These are phyloP conservation scores for Phyllosticta citriasiana DNA, from an alignment of 2,329 filamentous ascomycete genomes.

Conservation along the genomic window DNA sequence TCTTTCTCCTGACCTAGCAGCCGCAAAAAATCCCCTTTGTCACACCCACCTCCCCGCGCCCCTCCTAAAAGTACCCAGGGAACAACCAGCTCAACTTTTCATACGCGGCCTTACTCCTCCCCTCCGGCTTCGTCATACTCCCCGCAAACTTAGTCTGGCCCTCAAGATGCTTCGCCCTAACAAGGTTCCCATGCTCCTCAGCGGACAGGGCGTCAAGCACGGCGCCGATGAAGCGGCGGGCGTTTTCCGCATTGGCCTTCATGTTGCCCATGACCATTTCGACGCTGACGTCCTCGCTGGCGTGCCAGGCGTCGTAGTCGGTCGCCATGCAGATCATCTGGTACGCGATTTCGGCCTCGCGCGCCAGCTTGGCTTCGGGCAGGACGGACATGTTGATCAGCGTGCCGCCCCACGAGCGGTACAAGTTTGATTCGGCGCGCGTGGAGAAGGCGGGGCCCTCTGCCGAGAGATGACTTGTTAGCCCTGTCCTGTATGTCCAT, in stretches of 20 bases:
- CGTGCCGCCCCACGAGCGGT: slow-evolving; percentile 83
- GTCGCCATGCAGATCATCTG: slow-evolving; percentile 99
- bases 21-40: too few relatives aligned
- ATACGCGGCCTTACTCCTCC: slow-evolving; percentile 62
- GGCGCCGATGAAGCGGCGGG: slow-evolving; percentile 70
- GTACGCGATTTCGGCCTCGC: slow-evolving; percentile 92
- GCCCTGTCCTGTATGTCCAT: too few relatives aligned
- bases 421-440: slow-evolving; percentile 89
- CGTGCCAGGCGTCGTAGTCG: slow-evolving; percentile 98
- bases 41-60: neutral
- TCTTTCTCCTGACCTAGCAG: too few relatives aligned
- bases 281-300: slow-evolving; percentile 69
- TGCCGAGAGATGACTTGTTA: neutral
- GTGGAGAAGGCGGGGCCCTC: slow-evolving; percentile 99
- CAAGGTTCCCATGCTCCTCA: slow-evolving; percentile 63
- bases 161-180: slow-evolving; percentile 72
- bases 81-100: slow-evolving; percentile 81
- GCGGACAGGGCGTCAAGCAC: slow-evolving; percentile 79
- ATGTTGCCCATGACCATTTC: slow-evolving; percentile 97
- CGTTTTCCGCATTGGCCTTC: slow-evolving; percentile 85
- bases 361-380: slow-evolving; percentile 90
- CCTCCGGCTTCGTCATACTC: slow-evolving; percentile 70
- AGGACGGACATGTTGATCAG: slow-evolving; percentile 98
- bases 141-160: slow-evolving; percentile 69
- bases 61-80: slow-evolving; percentile 56